A percentile compares a stretch with the other conserved stretches of the same genome.
Conservation (phyloP, 2,329 filamentous ascomycete species). For the Aspergillus sojae region DNA sequence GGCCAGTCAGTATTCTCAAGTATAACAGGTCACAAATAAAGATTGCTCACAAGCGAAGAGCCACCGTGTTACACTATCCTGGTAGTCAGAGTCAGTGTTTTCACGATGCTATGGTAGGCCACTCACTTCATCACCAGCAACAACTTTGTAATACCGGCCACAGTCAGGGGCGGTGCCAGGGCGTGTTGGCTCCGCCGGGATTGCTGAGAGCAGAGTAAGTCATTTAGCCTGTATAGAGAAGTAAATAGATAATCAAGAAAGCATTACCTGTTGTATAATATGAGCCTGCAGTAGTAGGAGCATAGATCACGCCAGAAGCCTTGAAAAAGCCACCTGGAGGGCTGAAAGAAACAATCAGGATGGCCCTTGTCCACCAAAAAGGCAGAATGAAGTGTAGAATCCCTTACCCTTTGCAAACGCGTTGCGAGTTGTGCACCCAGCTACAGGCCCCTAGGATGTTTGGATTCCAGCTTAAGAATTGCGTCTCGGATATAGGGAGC, state of each 20-base stretch:
- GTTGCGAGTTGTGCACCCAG: neutral
- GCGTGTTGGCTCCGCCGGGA: constrained; percentile 3
- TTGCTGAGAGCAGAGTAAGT: neutral
- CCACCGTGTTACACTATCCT: constrained; percentile 5
- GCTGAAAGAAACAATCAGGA: neutral
- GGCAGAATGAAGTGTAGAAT: neutral
- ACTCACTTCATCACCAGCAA: constrained; percentile 3
- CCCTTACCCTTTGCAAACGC: constrained; percentile 4
- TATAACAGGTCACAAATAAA: constrained; percentile 2
- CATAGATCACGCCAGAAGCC: constrained; percentile 2
- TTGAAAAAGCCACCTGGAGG: constrained; percentile 7
- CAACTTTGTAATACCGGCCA: constrained; percentile 9
- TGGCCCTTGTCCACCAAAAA: neutral
- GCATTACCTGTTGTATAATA: constrained; percentile 7
- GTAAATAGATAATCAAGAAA: neutral
- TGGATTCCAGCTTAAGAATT: constrained; percentile 8
- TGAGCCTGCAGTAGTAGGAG: constrained; percentile 2
- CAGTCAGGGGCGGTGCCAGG: constrained; percentile 2
- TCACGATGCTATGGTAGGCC: neutral
- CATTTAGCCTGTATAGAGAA: neutral
- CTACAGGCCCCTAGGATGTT: neutral
- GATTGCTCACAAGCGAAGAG: constrained; percentile 3
- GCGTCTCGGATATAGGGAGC: neutral
- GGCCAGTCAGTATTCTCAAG: neutral
- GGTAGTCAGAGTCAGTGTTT: neutral